Conservation (phyloP, 345 rosid genomes). For the Citrus sp. region DNA sequence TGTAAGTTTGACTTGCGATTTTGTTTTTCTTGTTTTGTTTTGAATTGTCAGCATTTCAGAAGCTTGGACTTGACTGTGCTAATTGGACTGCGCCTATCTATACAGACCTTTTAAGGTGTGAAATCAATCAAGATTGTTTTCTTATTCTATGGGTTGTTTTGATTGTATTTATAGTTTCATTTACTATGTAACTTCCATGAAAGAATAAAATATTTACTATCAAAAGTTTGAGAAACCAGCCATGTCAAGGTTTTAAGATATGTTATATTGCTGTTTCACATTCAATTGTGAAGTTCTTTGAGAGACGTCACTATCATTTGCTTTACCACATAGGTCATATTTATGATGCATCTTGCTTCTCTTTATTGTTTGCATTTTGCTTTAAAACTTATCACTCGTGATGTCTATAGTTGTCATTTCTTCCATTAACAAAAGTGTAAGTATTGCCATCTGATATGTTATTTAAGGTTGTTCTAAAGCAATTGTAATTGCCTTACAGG, state of each 20-base stretch:
- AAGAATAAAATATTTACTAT: background rate
- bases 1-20: slow-evolving; percentile 10
- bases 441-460: background rate
- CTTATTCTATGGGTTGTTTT: background rate
- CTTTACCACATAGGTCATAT: background rate
- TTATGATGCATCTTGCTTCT: background rate
- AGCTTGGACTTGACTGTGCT: slow-evolving; percentile 96
- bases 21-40: background rate
- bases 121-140: background rate
- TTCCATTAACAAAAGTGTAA: background rate
- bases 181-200: background rate
- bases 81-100: slow-evolving; percentile 91
- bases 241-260: background rate
- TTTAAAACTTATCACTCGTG: background rate
- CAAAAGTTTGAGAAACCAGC: background rate
- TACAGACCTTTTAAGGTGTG: slow-evolving; percentile 68
- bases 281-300: background rate
- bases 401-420: background rate
- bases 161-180: background rate
- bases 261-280: background rate
- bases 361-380: background rate
- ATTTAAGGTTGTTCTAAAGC: background rate
- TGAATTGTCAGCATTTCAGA: slow-evolving; percentile 61
- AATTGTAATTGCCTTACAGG: slow-evolving; percentile 36
- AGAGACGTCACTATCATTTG: background rate